phyloP scores from a whole-genome alignment of 1,139 yeast genomes.

The Kluyveromyces sp. region DNA sequence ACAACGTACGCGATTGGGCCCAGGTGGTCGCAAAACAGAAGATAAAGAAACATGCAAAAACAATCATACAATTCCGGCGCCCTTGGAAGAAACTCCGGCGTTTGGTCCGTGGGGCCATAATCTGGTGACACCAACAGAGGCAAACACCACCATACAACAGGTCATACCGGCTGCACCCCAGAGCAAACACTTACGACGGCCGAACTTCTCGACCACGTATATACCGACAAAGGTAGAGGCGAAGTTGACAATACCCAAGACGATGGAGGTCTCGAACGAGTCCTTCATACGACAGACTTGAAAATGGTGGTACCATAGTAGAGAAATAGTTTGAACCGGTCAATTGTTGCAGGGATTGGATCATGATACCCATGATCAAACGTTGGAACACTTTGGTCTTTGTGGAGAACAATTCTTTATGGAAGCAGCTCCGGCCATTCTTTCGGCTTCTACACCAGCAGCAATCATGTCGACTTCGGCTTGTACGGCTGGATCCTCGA shows the following conservation, averaged over 20 bases:
- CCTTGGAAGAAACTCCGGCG: conserved; percentile 26
- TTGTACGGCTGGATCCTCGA: conserved; percentile 50
- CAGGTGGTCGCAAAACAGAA: conserved; percentile 77
- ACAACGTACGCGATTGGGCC: conserved; percentile 77
- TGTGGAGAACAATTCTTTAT: conserved; percentile 55
- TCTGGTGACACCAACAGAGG: conserved; percentile 52
- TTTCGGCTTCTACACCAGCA: conserved; percentile 60
- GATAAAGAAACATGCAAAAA: conserved; percentile 68
- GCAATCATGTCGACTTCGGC: conserved; percentile 52
- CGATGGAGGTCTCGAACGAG: conserved; percentile 61
- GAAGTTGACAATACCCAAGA: conserved; percentile 65
- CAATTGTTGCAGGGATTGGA: conserved; percentile 66
- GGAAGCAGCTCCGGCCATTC: conserved; percentile 52
- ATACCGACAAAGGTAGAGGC: conserved; percentile 59
- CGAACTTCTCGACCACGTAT: conserved; percentile 52
- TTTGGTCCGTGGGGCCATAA: conserved; percentile 44
- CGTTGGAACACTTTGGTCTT: conserved; percentile 60
- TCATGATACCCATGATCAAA: conserved; percentile 52
- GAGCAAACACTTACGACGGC: conserved; percentile 55
- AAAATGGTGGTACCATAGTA: conserved; percentile 66
- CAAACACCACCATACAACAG: conserved; percentile 49
- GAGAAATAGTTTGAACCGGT: conserved; percentile 68
- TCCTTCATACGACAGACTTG: conserved; percentile 57
- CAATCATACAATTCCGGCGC: conserved; percentile 74
- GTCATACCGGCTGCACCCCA: conserved; percentile 54